These are phyloP conservation scores for Auricularia sp. DNA, from an alignment of 768 basidiomycete genomes.

Conservation along the genomic window DNA sequence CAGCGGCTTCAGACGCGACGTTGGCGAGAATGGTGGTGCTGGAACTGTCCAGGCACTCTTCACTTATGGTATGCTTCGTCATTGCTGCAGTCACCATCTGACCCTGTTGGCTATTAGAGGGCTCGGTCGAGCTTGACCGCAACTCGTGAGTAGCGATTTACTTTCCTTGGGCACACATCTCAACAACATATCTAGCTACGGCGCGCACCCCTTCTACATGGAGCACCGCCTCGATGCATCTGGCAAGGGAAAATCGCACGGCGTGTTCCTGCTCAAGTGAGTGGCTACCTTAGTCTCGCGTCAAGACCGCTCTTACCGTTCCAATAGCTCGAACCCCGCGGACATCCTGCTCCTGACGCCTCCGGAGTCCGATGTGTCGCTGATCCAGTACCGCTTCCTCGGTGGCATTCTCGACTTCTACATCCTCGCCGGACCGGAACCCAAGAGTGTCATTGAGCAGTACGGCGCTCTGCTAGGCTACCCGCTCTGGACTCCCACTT, in stretches of 20 bases:
- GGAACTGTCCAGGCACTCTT: too few species aligned
- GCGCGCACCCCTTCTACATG: conserved; percentile 9
- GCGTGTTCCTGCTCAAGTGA: conserved; percentile 22
- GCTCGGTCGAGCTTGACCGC: background rate
- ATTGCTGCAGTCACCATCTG: conserved; percentile 33
- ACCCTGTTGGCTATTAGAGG: conserved; percentile 54
- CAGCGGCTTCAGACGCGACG: background rate
- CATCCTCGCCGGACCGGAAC: conserved; percentile 31
- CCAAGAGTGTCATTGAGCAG: conserved; percentile 55
- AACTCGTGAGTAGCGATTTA: background rate
- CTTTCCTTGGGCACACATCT: too few species aligned
- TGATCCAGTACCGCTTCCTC: conserved; percentile 20
- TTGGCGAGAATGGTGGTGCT: background rate
- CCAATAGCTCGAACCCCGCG: conserved; percentile 34
- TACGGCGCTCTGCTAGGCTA: conserved; percentile 54
- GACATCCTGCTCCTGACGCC: conserved; percentile 60
- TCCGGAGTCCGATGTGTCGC: conserved; percentile 35
- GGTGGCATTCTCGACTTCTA: conserved; percentile 25
- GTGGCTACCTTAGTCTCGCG: background rate
- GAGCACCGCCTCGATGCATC: conserved; percentile 3
- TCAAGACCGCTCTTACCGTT: conserved; percentile 9
- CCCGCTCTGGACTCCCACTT: conserved; percentile 61
- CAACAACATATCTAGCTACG: background rate
- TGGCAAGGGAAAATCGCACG: conserved; percentile 15
- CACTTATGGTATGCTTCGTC: too few species aligned